These are phyloP conservation scores for Smallanthus sonchifolius DNA, from an alignment of 129 eudicot genomes.

Conservation along the genomic window DNA sequence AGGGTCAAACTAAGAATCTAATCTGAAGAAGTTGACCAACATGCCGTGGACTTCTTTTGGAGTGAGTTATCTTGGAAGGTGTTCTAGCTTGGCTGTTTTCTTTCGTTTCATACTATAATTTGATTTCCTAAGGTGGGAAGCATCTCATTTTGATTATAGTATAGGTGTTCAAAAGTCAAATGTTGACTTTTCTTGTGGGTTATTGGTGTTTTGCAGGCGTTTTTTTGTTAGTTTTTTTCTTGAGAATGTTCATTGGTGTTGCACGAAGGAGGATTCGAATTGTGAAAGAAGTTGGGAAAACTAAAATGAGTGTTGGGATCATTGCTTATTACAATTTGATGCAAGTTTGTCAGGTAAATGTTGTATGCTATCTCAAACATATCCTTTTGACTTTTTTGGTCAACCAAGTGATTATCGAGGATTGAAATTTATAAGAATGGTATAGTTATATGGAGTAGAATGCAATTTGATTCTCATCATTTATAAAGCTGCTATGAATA, in stretches of 20 bases:
- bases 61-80: conserved; percentile 39
- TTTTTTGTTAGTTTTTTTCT: conserved; percentile 24
- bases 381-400: conserved; percentile 10
- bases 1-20: background rate
- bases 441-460: background rate
- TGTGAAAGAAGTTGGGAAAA: conserved; percentile 40
- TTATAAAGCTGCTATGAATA: background rate
- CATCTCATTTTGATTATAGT: background rate
- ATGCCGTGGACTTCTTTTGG: conserved; percentile 64
- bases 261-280: conserved; percentile 43
- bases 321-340: conserved; percentile 74
- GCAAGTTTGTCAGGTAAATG: conserved; percentile 77
- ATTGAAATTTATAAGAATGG: background rate
- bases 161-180: conserved; percentile 3
- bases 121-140: conserved; percentile 39
- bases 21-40: conserved; percentile 31
- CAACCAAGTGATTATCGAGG: background rate
- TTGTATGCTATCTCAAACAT: background rate
- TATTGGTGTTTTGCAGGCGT: conserved; percentile 16
- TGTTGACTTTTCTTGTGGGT: background rate
- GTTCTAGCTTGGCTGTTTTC: conserved; percentile 59
- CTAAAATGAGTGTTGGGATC: conserved; percentile 69
- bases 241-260: conserved; percentile 79
- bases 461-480: background rate
- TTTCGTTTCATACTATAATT: conserved; percentile 66